A percentile compares a stretch with the other conserved stretches of the same genome.
These are phyloP conservation scores for Punica granatum DNA, from an alignment of 345 rosid genomes.

Conservation along the genomic window DNA sequence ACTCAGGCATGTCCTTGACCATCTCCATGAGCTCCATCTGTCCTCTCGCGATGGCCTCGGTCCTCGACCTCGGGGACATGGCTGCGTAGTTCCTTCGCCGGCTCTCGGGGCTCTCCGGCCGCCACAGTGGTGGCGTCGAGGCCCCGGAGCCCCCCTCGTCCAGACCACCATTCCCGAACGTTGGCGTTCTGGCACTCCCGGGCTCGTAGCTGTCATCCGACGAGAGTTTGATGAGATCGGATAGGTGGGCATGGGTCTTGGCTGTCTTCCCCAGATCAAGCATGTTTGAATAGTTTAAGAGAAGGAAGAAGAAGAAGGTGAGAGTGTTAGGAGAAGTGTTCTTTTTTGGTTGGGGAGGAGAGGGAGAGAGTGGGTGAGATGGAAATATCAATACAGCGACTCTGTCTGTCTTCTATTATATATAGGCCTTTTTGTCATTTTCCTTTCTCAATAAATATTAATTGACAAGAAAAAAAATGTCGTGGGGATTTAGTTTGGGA, in stretches of 20 bases:
- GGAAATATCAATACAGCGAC: neutral
- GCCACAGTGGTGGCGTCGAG: conserved; percentile 67
- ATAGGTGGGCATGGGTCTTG: conserved; percentile 19
- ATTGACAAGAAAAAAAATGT: neutral
- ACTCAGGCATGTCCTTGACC: conserved; percentile 84
- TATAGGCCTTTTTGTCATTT: neutral
- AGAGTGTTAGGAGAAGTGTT: neutral
- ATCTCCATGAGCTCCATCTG: conserved; percentile 91
- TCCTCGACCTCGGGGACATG: conserved; percentile 61
- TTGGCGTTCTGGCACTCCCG: conserved; percentile 8
- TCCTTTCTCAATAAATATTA: neutral
- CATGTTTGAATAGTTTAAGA: conserved; percentile 16
- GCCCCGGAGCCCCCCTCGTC: conserved; percentile 39
- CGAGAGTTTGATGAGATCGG: conserved; percentile 12
- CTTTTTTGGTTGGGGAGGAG: neutral
- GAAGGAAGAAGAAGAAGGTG: neutral
- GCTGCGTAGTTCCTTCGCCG: conserved; percentile 34
- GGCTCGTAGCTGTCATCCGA: neutral
- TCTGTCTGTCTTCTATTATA: neutral
- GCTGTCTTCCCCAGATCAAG: conserved; percentile 22
- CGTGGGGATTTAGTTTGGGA: neutral
- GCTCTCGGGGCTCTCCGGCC: conserved; percentile 33
- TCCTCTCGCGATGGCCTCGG: conserved; percentile 75
- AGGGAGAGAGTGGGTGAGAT: conserved; percentile 8
- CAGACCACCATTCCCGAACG: neutral